Evolutionary conservation across 129 eudicot genomes (phyloP), one percentile per base, ranked within the genome.

Genomic region (Deinandra increscens): DNA sequence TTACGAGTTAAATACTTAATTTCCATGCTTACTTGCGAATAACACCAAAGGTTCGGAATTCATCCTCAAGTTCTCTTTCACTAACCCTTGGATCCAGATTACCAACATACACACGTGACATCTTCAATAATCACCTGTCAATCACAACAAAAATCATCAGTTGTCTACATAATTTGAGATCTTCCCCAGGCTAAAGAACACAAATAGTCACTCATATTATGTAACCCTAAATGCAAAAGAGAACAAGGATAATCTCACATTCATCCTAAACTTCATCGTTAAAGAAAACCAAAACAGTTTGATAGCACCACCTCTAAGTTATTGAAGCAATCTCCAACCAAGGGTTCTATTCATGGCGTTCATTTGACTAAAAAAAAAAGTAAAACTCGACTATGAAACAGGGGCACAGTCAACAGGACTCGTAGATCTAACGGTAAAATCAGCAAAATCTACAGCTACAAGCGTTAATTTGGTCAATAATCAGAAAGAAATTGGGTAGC

Each of bases 1-100:
- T 36, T 36, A 36, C 0, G 7, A 36, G 39, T 36, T 36, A 36
- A 1, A 4, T 36, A 4, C 2, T 36, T 6, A 36, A 50, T 5
- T 36, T 14, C 5, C 9, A 7, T 41, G 56, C 60, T 74, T 74
- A 88, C 96, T 88, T 88, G 42, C 96, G 81, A 19, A 88, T 83
- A 50, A 81, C 87, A 19, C 96, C 96, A 39, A 49, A 49, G 20
- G 4, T 17, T 23, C 56, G 56, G 9, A 49, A 49, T 17, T 49
- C 56, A 18, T 49, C 26, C 56, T 49, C 23, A 9, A 49, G 17
- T 17, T 17, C 56, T 6, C 26, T 23, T 9, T 49, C 56, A 18
- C 23, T 49, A 19, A 49, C 56, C 56, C 56, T 49, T 17, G 56
- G 56, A 49, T 49, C 26, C 23, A 49, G 26, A 49, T 49, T 49